phyloP scores from a whole-genome alignment of 2,329 filamentous ascomycete species.

The Beauveria medogensis region DNA sequence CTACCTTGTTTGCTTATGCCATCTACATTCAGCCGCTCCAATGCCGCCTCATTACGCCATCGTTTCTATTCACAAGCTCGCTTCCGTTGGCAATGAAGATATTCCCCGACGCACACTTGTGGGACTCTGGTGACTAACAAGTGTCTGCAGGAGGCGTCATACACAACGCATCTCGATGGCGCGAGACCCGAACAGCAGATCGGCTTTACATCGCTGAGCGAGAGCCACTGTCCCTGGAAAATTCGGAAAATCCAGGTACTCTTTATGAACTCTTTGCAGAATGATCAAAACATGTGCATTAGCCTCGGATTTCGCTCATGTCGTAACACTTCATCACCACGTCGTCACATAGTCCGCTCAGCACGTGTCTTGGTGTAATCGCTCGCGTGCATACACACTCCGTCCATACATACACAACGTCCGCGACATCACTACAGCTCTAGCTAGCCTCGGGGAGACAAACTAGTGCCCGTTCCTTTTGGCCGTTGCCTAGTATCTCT shows the following conservation, averaged over 20 bases:
- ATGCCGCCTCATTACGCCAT: too few species aligned
- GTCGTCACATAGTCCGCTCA: too few species aligned
- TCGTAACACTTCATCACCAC: background rate
- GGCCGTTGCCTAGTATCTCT: background rate
- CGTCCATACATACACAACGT: background rate
- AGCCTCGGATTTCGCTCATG: constrained; percentile 2
- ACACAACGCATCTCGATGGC: too few species aligned
- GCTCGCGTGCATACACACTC: background rate
- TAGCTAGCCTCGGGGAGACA: background rate
- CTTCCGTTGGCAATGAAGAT: too few species aligned
- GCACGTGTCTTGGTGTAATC: background rate
- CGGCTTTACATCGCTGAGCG: too few species aligned
- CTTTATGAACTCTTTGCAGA: background rate
- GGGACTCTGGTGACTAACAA: too few species aligned
- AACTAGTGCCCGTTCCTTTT: background rate
- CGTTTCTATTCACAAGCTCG: too few species aligned
- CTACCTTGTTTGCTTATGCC: background rate
- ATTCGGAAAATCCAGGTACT: background rate
- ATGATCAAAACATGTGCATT: background rate
- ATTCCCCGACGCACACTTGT: too few species aligned
- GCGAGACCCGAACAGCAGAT: too few species aligned
- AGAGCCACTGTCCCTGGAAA: too few species aligned
- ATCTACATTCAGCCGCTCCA: background rate
- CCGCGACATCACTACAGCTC: background rate
- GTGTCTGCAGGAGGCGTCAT: too few species aligned